Evolutionary conservation across 2,329 filamentous ascomycete genomes (phyloP), one percentile per base, ranked within the genome.

Genomic region (Macrophomina tecta): DNA sequence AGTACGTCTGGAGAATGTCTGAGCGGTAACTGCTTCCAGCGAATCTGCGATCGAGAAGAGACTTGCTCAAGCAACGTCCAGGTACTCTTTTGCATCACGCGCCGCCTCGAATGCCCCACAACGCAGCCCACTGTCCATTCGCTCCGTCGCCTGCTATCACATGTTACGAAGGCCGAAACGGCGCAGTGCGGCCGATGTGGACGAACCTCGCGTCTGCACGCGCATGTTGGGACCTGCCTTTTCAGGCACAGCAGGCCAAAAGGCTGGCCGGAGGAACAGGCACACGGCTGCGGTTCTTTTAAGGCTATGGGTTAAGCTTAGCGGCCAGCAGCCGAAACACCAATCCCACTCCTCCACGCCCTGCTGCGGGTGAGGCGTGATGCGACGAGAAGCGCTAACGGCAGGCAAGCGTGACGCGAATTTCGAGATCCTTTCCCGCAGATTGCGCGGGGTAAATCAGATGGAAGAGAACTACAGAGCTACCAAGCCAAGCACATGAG

Each of bases 401-500:
- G 52, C 52, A 40, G 32, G 52, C 38, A 55, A 55, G 52, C 52
- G 34, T 55, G 36, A 38, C 4, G 23, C 23, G 36, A 38, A 38
- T 38, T 32, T 38, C 52, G 52, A 55, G 23, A 55, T 55, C 52
- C 52, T 55, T 55, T 40, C 52, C 18, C 52, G 34, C 34, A 38
- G 34, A n/a, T 23, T 40, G 52, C 52, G 52, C 32, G 52, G 52
- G 23, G 23, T 23, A 23, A 55, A 12, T 2, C 18, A 40, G n/a
- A 36, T 16, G 16, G 34, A 34, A 11, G 16, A 34, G 12, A 53
- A 8, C 12, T 16, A 16, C 23, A 52, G 2, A 28, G 14, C 12
- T 23, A 23, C 23, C 23, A n/a, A 30, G n/a, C 51, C 11, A 8
- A 8, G 14, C 51, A 30, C 4, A 16, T 53, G 30, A 53, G 30